A percentile compares a stretch with the other conserved stretches of the same genome.
Evolutionary conservation across 768 basidiomycete species (phyloP).

Genomic region (Kwoniella mangroviensis): DNA sequence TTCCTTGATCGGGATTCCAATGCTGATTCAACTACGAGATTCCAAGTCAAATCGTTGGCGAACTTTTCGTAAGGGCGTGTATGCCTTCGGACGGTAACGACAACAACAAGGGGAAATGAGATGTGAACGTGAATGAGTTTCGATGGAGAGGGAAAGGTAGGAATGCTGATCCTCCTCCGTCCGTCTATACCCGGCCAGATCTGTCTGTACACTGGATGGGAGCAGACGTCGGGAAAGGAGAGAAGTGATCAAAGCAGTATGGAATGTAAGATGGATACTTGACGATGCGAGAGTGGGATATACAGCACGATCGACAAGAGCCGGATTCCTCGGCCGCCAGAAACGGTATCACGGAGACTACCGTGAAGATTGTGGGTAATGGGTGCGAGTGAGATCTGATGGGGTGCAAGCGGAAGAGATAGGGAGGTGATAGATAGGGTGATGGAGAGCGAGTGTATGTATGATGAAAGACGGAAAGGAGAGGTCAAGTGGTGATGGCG

Average conservation of each 20-base stretch:
- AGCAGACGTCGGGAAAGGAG: no score
- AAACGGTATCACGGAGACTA: no score
- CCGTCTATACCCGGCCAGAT: no score
- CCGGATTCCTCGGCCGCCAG: no score
- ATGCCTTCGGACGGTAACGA: neutral
- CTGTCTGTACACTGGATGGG: no score
- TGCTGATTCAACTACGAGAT: neutral
- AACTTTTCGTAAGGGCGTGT: constrained; percentile 6
- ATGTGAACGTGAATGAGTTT: neutral
- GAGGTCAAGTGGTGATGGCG: neutral
- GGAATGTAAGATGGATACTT: no score
- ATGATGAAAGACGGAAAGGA: neutral
- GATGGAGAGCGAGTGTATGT: neutral
- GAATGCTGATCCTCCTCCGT: neutral
- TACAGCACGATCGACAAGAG: no score
- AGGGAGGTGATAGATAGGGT: neutral
- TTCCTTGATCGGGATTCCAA: neutral
- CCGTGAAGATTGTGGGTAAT: no score
- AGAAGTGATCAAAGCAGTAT: no score
- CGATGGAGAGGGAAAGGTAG: neutral
- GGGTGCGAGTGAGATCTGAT: no score
- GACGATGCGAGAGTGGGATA: no score
- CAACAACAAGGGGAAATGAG: neutral
- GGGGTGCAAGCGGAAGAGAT: neutral
- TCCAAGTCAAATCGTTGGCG: neutral